Evolutionary conservation across 1,139 yeast species (phyloP).

Genomic region (Geotrichum aggregatum): DNA sequence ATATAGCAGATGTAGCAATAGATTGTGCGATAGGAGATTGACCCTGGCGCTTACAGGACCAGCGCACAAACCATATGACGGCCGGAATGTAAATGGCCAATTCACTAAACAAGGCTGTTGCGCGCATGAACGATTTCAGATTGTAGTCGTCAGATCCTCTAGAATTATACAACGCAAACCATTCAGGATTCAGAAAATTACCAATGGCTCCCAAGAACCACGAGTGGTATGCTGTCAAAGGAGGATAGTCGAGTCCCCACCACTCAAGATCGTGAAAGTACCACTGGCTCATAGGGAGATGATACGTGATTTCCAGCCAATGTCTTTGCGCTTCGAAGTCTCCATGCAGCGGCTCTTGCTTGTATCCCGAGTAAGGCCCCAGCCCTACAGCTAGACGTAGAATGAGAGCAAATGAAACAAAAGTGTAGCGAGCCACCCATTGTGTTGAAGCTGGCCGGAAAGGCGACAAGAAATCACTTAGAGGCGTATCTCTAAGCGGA

Average conservation of each 20-base stretch:
- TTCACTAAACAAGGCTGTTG: constrained; percentile 74
- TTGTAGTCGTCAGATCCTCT: constrained; percentile 68
- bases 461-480: constrained; percentile 56
- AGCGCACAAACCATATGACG: constrained; percentile 56
- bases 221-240: constrained; percentile 91
- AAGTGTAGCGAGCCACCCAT: constrained; percentile 82
- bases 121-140: constrained; percentile 78
- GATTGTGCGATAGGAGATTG: constrained; percentile 64
- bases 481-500: constrained; percentile 43
- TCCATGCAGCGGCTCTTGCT: constrained; percentile 75
- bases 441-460: constrained; percentile 72
- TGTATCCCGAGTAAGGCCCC: constrained; percentile 65
- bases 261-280: constrained; percentile 82
- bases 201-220: constrained; percentile 77
- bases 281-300: constrained; percentile 74
- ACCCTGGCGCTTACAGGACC: constrained; percentile 51
- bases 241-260: constrained; percentile 98
- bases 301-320: constrained; percentile 89
- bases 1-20: constrained; percentile 64
- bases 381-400: constrained; percentile 82
- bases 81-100: constrained; percentile 74
- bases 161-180: constrained; percentile 74
- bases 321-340: constrained; percentile 98
- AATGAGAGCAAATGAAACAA: constrained; percentile 69
- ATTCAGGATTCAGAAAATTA: constrained; percentile 49